Evolutionary conservation across 768 basidiomycete genomes (phyloP).

Genomic region (Calocera cornea): DNA sequence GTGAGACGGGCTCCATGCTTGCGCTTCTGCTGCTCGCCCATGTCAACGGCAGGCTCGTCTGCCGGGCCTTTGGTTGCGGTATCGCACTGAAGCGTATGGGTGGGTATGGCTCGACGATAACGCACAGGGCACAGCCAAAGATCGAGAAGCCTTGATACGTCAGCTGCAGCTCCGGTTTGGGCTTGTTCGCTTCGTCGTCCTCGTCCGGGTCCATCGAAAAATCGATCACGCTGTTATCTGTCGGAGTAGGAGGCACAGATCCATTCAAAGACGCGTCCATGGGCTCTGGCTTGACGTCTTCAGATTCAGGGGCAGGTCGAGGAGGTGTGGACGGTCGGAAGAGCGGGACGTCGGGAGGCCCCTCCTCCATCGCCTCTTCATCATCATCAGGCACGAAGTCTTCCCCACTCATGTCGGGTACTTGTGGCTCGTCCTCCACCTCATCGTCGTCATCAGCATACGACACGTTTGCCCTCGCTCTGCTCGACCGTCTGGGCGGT

Average conservation of each 20-base stretch:
- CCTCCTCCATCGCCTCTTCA: constrained; percentile 12
- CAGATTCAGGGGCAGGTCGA: neutral
- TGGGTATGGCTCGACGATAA: constrained; percentile 75
- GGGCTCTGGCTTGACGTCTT: neutral
- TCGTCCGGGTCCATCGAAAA: constrained; percentile 34
- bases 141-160: constrained; percentile 59
- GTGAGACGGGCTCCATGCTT: constrained; percentile 23
- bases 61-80: neutral
- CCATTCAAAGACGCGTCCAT: constrained; percentile 1
- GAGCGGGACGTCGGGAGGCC: constrained; percentile 15
- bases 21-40: constrained; percentile 21
- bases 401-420: neutral
- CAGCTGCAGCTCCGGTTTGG: constrained; percentile 52
- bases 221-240: constrained; percentile 5
- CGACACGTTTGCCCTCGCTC: constrained; percentile 15
- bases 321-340: neutral
- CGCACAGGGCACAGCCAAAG: constrained; percentile 57
- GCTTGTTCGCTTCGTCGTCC: constrained; percentile 53
- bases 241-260: constrained; percentile 7
- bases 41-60: neutral
- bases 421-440: neutral
- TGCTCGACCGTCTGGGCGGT: constrained; percentile 23
- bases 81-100: constrained; percentile 25
- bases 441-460: neutral
- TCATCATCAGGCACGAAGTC: constrained; percentile 6